Evolutionary conservation across 2,329 filamentous ascomycete genomes (phyloP).

Genomic region (Blastomyces silverae): DNA sequence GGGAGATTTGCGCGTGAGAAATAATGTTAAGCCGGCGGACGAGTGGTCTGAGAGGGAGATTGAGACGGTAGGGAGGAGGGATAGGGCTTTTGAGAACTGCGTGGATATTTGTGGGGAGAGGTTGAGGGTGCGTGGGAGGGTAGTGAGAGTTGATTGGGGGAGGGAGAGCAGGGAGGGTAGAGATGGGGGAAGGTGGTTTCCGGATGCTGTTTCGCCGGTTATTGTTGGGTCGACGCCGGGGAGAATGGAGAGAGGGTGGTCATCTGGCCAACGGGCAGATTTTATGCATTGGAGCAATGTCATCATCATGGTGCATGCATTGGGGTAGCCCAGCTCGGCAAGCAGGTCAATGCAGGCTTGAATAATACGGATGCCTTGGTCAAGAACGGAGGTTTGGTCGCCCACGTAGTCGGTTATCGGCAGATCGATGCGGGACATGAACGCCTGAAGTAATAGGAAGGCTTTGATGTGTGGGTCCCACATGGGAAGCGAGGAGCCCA

Average conservation of each 20-base stretch:
- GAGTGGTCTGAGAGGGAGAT: slow-evolving; percentile 57
- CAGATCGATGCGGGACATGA: slow-evolving; percentile 86
- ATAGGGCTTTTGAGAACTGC: slow-evolving; percentile 52
- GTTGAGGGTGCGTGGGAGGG: slow-evolving; percentile 28
- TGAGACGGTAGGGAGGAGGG: slow-evolving; percentile 61
- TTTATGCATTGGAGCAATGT: slow-evolving; percentile 86
- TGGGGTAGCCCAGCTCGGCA: slow-evolving; percentile 76
- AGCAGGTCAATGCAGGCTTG: slow-evolving; percentile 92
- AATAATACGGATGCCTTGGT: slow-evolving; percentile 94
- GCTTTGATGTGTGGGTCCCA: slow-evolving; percentile 99
- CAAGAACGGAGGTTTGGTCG: slow-evolving; percentile 79
- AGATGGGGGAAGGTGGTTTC: slow-evolving; percentile 28
- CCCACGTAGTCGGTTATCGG: slow-evolving; percentile 97
- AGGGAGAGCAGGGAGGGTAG: slow-evolving; percentile 32
- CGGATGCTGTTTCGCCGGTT: slow-evolving; percentile 7
- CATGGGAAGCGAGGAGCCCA: slow-evolving; percentile 64
- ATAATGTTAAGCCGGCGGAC: slow-evolving; percentile 51
- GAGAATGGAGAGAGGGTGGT: slow-evolving; percentile 70
- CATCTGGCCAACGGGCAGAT: slow-evolving; percentile 80
- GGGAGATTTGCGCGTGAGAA: slow-evolving; percentile 17
- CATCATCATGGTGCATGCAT: slow-evolving; percentile 74
- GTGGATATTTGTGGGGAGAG: slow-evolving; percentile 24
- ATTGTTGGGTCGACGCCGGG: slow-evolving; percentile 53
- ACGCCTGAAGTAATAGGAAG: slow-evolving; percentile 86
- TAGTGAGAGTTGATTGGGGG: slow-evolving; percentile 24